These are phyloP conservation scores for Xylaria bambusicola DNA, from an alignment of 495 filamentous ascomycete genomes.

Conservation along the genomic window DNA sequence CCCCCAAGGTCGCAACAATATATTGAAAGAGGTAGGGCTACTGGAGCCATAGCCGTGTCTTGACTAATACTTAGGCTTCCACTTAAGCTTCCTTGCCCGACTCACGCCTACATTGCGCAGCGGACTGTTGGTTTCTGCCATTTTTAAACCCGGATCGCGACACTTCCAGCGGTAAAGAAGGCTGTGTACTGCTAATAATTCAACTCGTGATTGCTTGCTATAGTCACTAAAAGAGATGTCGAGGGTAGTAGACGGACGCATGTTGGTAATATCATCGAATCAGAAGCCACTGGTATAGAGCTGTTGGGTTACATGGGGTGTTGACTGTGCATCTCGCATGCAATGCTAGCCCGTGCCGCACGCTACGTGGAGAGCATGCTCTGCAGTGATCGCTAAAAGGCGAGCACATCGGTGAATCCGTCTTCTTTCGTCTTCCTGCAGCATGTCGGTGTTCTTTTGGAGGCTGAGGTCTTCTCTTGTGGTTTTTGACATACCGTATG, in stretches of 20 bases:
- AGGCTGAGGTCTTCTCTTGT: background rate
- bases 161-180: background rate
- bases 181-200: background rate
- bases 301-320: conserved; percentile 12
- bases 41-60: background rate
- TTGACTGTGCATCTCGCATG: background rate
- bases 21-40: background rate
- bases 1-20: conserved; percentile 1
- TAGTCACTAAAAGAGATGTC: background rate
- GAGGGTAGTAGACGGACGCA: background rate
- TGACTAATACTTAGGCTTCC: too few relatives aligned
- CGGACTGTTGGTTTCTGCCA: background rate
- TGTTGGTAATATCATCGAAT: conserved; percentile 1
- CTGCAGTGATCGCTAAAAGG: conserved; percentile 1
- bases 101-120: background rate
- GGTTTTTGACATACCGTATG: background rate
- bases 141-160: background rate
- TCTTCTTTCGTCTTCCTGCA: background rate
- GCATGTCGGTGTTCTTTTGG: background rate
- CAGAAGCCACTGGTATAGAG: background rate
- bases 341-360: background rate
- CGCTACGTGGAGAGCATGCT: background rate
- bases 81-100: background rate
- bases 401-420: conserved; percentile 13
- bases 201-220: background rate